Evolutionary conservation across 768 basidiomycete species (phyloP), one percentile per base, ranked within the genome.

Genomic region (Pluteus cervinus): DNA sequence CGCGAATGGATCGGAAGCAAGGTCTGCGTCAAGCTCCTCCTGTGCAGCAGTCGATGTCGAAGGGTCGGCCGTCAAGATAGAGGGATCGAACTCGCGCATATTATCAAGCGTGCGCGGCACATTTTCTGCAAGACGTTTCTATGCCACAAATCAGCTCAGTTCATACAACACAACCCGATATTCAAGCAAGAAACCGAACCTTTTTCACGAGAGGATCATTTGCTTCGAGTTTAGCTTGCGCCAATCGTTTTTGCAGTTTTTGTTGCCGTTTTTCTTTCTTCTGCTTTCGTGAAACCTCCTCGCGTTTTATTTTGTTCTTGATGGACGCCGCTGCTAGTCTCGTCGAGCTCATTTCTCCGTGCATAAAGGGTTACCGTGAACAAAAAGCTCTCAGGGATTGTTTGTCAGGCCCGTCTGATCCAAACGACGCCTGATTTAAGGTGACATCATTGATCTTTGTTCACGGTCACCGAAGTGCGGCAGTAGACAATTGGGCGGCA

Each of bases 81-180:
- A 79, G 5, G 81, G 81, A 53, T 85, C 85, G 54, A 79, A 86
- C 58, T 93, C 84, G 44, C 93, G 79, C 42, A 80, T 86, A 55
- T 97, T 98, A 54, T 99, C 96, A 16, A 97, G 75, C 0, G 96
- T 99, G 30, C 75, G 75, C 1, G 93, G 93, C 7, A 93, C 71
- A 66, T 96, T 96, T 50, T 85, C 77, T 5, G 76, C 72, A 16
- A 87, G 62, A 40, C 92, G 79, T 79, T 81, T 82, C 90, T 93
- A 41, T 8, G 23, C 26, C 21, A 16, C 8, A 9, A 18, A 10
- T 47, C 22, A 17, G 20, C 46, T 8, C 3, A 6, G 2, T 29
- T 1, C 4, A 26, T 12, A 8, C 28, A 8, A 31, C 25, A 33
- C 17, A 12, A n/a, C 11, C 9, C 12, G 17, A 15, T 10, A 11